Base-by-base conservation (phyloP, 2,329 filamentous ascomycete genomes). In the Eutypa lata region DNA sequence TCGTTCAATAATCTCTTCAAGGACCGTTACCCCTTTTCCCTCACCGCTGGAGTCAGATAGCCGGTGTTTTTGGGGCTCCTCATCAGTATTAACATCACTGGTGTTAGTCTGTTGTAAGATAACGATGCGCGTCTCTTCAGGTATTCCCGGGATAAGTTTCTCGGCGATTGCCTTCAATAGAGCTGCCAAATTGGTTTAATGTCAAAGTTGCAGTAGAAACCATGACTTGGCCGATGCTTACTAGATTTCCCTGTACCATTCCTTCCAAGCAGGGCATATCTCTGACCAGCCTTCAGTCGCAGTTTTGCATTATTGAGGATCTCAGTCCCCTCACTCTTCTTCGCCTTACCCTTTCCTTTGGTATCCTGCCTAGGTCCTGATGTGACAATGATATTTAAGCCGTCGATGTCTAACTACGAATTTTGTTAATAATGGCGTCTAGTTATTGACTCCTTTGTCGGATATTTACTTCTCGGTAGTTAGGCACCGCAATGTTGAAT, bases 181-280 rank as follows among this genome's bases (percentile, higher is more conserved):
- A 0, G 89, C 86, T 88, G 45, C 22, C 38, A 50, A 19, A 43
- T 14, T 22, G 3, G 24, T 26, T 54, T n/a, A 60, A 24, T 28
- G 18, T 6, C 6, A 2, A 16, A 1, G 21, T 49, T 24, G 6
- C 18, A 42, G 33, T 35, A 21, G 7, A 46, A 4, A n/a, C 35
- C 5, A 7, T 13, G 44, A 13, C 21, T 14, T 8, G 21, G 19
- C 8, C 21, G 24, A 6, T 14, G 64, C 78, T 68, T 70, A 87
- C 85, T 93, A 3, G 89, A 92, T 66, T 95, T 95, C 6, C 90
- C 91, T 2, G 86, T 88, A 1, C 90, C 90, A 70, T 95, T 95
- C 7, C 89, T 80, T 0, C 90, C 91, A 19, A 93, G 76, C 2
- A 95, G 75, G 0, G 89, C 90, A 75, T 95, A 95, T 55, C 88